phyloP scores from a whole-genome alignment of 306 rosid species.

The Vigna unguiculata region DNA sequence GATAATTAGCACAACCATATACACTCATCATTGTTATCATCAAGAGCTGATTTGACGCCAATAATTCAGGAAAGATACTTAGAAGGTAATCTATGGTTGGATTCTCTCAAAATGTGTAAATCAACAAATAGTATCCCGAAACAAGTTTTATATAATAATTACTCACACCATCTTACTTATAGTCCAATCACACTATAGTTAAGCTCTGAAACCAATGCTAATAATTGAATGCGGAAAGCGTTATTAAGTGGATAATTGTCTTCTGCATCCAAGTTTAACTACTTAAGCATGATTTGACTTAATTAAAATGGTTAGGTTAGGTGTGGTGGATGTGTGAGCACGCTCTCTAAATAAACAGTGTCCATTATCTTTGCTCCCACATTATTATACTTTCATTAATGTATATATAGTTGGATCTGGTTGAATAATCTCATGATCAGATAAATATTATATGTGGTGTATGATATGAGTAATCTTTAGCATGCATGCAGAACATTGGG shows the following conservation, averaged over 20 bases:
- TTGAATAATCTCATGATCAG: constrained; percentile 6
- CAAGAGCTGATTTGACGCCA: background rate
- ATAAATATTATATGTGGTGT: constrained; percentile 14
- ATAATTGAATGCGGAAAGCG: background rate
- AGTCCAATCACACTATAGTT: background rate
- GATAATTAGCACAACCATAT: background rate
- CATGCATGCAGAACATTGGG: constrained; percentile 32
- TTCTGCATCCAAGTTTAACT: constrained; percentile 27
- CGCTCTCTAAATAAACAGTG: background rate
- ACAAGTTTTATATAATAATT: constrained; percentile 1
- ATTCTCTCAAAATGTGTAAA: background rate
- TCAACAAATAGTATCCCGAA: background rate
- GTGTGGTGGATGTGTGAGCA: constrained; percentile 8
- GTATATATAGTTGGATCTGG: constrained; percentile 15
- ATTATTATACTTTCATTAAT: background rate
- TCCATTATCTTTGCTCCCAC: background rate
- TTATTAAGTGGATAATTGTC: constrained; percentile 22
- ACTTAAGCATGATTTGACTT: constrained; percentile 44
- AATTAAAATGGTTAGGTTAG: constrained; percentile 31
- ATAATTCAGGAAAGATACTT: background rate
- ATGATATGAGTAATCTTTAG: constrained; percentile 35
- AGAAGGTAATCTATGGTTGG: constrained; percentile 17
- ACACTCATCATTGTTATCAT: background rate
- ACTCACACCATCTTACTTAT: background rate
- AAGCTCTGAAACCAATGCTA: constrained; percentile 11